Evolutionary conservation across 2,329 filamentous ascomycete species (phyloP).

Genomic region (Remersonia thermophila): DNA sequence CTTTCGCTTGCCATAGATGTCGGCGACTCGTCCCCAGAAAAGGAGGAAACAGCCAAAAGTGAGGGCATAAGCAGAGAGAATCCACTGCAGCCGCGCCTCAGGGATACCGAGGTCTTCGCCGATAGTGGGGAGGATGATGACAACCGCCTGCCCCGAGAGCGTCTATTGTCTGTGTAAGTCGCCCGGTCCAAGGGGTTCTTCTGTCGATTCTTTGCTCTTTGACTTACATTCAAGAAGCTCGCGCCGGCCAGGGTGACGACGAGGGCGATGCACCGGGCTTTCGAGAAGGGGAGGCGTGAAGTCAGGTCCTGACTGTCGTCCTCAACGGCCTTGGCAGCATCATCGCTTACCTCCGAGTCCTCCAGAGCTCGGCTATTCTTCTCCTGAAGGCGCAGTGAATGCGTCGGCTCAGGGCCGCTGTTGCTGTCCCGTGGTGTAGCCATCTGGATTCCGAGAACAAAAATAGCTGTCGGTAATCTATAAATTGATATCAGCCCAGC

Average conservation of each 20-base stretch:
- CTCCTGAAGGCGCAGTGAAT: too few species aligned
- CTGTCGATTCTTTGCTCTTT: neutral
- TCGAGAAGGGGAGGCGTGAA: constrained; percentile 25
- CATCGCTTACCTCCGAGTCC: constrained; percentile 10
- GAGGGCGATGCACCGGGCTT: constrained; percentile 39
- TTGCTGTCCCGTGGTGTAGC: neutral
- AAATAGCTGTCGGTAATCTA: too few species aligned
- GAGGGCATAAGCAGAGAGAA: constrained; percentile 53
- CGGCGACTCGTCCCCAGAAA: constrained; percentile 54
- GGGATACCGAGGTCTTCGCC: constrained; percentile 44
- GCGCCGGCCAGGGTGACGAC: constrained; percentile 43
- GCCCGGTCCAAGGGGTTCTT: too few species aligned
- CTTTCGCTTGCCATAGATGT: constrained; percentile 52
- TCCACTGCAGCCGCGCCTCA: constrained; percentile 49
- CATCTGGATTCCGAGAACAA: too few species aligned
- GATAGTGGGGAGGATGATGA: constrained; percentile 53
- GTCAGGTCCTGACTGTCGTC: constrained; percentile 3
- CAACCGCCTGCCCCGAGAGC: constrained; percentile 43
- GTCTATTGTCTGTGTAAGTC: constrained; percentile 27
- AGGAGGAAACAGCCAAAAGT: constrained; percentile 57
- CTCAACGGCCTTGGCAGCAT: constrained; percentile 6
- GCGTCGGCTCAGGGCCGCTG: neutral
- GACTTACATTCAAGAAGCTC: constrained; percentile 40
- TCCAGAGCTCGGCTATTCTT: constrained; percentile 7
- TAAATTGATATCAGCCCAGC: too few species aligned